Base-by-base conservation (phyloP, 2,329 filamentous ascomycete genomes). In the Apiospora aurea region DNA sequence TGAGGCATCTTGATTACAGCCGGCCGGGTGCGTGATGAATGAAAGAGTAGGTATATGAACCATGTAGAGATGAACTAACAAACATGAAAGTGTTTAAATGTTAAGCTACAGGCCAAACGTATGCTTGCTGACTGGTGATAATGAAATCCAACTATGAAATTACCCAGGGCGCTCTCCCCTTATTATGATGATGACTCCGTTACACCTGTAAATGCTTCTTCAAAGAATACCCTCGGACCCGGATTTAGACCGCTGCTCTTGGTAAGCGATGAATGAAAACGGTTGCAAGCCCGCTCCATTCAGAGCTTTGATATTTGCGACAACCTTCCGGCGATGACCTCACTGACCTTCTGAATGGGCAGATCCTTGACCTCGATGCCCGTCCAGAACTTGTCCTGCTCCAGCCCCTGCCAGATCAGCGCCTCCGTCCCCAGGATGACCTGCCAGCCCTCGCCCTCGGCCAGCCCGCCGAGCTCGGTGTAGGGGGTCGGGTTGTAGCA, bases 371-470 rank as follows among this genome's bases (percentile, higher is more conserved):
- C 79, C 43, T 86, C 80, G 76, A 84, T 86, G 0, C 91, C 92
- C 0, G 91, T 93, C 92, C 93, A 94, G 74, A 85, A 85, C 70
- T 80, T 82, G 73, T 88, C 85, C 80, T 82, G 73, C 81, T 93
- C 93, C 24, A 95, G 80, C 0, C 93, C 93, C 80, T 95, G 93
- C 83, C 91, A 94, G 74, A 95, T 92, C 85, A 95, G 83, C 0
- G 93, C 91, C 83, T 95, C 93, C 0, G 92, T 94, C 0, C 93
- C 93, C 7, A 94, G 80, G 34, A 95, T 92, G 0, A 95, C 90
- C 81, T 91, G 87, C 93, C 93, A 95, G 0, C 91, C 91, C 13
- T 85, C 85, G 2, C 83, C 81, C 76, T 89, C 86, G 0, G 91
- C 89, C 57, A 94, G 77, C 61, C 85, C 87, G 0, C 89, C 90